Evolutionary conservation across 2,329 filamentous ascomycete species (phyloP), one percentile per base, ranked within the genome.

Genomic region (Tolypocladium endophyticum): DNA sequence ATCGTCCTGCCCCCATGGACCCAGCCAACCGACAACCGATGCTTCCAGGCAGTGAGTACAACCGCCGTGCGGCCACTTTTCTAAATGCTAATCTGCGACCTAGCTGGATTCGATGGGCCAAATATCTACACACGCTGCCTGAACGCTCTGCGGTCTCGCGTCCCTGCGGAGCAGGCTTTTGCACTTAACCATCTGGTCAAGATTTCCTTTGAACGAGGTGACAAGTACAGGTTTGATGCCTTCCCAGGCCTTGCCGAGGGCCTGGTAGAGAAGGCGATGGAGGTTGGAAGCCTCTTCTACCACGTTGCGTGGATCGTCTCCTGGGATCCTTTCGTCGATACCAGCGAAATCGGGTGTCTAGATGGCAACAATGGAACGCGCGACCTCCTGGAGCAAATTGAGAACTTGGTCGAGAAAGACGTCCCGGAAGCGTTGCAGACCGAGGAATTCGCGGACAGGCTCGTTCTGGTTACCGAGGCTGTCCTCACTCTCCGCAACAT

Each of bases 191-290:
- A 97, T 68, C 77, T 97, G 4, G 92, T 97, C 61, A 96, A 96
- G 71, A 97, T 97, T 35, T 97, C 92, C 0, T 94, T 88, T 69
- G 92, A 97, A 72, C 85, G 92, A 52, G 93, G 93, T 54, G 94
- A 97, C 71, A 96, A 96, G 73, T 97, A 96, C 75, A 89, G 90
- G 62, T 97, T 97, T 65, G 92, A 96, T 66, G 89, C 90, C 6
- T 97, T 97, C 66, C 88, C 90, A 1, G 87, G 90, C 12, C 81
- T 99, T 35, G 90, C 91, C 0, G 94, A 97, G 72, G 89, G 90
- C 3, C 81, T 99, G 12, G 86, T 96, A 59, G 88, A 92, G 62
- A 95, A 95, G 69, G 87, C 89, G 2, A 78, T 97, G 56, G 85
- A 92, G 63, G 82, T 96, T 47, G 88, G 88, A 59, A 82, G 80